Evolutionary conservation across 305 asterid genomes (phyloP).

Genomic region (Rubia tinctorum): DNA sequence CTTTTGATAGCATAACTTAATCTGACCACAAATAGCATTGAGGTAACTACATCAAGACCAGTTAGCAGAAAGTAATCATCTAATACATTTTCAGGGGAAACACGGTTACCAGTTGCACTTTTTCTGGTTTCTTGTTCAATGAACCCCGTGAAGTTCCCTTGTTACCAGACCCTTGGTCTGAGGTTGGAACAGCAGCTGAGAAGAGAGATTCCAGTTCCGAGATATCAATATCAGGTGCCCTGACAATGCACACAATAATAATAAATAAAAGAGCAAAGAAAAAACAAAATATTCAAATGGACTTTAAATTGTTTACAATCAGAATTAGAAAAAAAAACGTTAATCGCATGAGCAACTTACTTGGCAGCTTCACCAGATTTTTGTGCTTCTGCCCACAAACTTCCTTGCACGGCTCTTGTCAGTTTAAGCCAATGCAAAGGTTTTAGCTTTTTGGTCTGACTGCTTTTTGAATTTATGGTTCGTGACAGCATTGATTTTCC

Average conservation of each 20-base stretch:
- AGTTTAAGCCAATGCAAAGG: slow-evolving; percentile 92
- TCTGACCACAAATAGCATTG: not conserved
- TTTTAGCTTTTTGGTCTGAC: slow-evolving; percentile 73
- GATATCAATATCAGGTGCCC: slow-evolving; percentile 96
- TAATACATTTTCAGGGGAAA: slow-evolving; percentile 9
- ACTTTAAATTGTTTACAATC: not conserved
- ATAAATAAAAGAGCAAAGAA: slow-evolving; percentile 15
- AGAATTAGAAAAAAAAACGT: not conserved
- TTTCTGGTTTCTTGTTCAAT: slow-evolving; percentile 63
- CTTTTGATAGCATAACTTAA: not conserved
- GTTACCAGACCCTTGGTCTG: slow-evolving; percentile 55
- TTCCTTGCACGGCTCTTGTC: slow-evolving; percentile 94
- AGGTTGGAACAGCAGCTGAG: slow-evolving; percentile 74
- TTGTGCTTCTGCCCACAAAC: slow-evolving; percentile 98
- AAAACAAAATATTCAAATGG: slow-evolving; percentile 8
- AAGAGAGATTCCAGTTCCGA: slow-evolving; percentile 93
- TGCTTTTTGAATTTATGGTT: slow-evolving; percentile 43
- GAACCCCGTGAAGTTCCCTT: slow-evolving; percentile 58
- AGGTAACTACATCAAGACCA: not conserved
- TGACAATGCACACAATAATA: slow-evolving; percentile 30
- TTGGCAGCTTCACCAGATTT: slow-evolving; percentile 78
- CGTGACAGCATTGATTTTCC: slow-evolving; percentile 67
- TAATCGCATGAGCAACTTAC: slow-evolving; percentile 38
- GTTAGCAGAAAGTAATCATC: not conserved
- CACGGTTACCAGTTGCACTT: slow-evolving; percentile 85